Base-by-base conservation (phyloP, 306 rosid species). In the Fragaria ananassa region DNA sequence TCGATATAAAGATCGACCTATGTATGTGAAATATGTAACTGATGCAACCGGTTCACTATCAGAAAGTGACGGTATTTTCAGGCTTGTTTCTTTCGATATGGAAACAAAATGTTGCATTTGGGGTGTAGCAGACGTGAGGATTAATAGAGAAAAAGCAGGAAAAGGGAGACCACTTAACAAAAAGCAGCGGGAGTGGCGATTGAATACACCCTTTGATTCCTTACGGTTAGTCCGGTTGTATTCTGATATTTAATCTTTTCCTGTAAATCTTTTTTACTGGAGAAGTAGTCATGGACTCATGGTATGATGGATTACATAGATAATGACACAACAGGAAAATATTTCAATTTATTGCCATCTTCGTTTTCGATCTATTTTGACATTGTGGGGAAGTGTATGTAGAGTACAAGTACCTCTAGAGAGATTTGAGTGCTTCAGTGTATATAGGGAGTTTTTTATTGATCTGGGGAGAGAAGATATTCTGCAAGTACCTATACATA, bases 111-210 rank as follows among this genome's bases (percentile, higher is more conserved):
- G 88, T 81, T 92, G 97, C 87, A 86, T 86, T 5, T 94, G 98
- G 98, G 89, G 93, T 77, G 58, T 91, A 68, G 98, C 98, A 19
- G 83, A 94, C 4, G 97, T 94, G 82, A 90, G 83, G 84, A 74
- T 80, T 74, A 94, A 94, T 78, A 87, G 97, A 85, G 89, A 86
- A 77, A 93, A 91, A 53, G 88, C 98, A 25, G 98, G 98, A 70
- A 94, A 94, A 86, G 97, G 98, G 77, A 87, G 96, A 87, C 96
- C 96, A 21, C 88, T 94, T 66, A 94, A 75, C 86, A 94, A 88
- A 82, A 94, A 91, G 72, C 98, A 89, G 84, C 84, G 93, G 84
- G 93, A 92, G 44, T 94, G 96, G 96, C 89, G 90, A 70, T 79
- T 94, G 79, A 87, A 79, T 49, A 88, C 90, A 70, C 81, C 97